Evolutionary conservation across 2,329 filamentous ascomycete genomes (phyloP), one percentile per base, ranked within the genome.

Genomic region (Penicillium olsonii): DNA sequence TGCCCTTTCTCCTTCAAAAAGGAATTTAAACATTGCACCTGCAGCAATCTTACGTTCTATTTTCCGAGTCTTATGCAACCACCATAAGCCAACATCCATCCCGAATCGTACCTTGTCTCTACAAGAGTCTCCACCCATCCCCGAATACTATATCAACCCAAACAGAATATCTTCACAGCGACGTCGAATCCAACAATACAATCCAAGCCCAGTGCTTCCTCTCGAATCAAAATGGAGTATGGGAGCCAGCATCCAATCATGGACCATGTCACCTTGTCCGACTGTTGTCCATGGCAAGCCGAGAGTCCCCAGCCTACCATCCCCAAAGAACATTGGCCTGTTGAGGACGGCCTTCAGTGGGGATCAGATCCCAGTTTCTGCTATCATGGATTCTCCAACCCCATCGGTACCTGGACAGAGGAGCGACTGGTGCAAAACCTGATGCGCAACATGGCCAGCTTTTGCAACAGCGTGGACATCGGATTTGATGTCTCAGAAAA

Each of bases 341-440:
- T 38, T 2, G 55, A 56, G 22, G 42, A 53, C n/a, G 56, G 49
- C 10, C 46, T 60, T 7, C 54, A 60, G 34, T 61, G 56, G 58
- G 58, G 58, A 12, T 59, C 58, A 1, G 58, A 61, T 37, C 58
- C 58, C 5, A 61, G 51, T 19, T 61, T 61, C 37, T 54, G 56
- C 15, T 61, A 53, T 24, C 58, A 61, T 29, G 56, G 58, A n/a
- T 61, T 56, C 19, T 59, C 58, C 2, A 45, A 44, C 7, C 58
- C 58, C 2, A 52, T 58, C 10, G 58, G 58, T 4, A 58, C 49
- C 2, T 61, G 58, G 58, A 61, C 58, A 19, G 58, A 61, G 42
- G 54, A 61, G 17, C 51, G 56, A 0, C 40, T 61, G 2, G 52
- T 56, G 3, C 51, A 49, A 18, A 57, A 59, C 22, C 33, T 59